These are phyloP conservation scores for Limonium bicolor DNA, from an alignment of 148 eudicot species.

Conservation along the genomic window DNA sequence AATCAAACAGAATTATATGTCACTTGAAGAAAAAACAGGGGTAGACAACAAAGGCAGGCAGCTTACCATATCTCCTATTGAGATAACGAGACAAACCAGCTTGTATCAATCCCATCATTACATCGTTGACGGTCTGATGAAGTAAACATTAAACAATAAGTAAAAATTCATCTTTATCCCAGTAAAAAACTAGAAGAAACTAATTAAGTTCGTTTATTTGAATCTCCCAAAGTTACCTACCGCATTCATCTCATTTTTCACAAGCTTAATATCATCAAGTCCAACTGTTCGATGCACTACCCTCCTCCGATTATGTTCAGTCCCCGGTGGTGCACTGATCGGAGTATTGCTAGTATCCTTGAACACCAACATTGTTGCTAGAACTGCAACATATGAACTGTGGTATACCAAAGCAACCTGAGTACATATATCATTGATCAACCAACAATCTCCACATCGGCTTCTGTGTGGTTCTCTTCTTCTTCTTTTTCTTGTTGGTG, in stretches of 20 bases:
- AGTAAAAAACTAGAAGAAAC: too few relatives aligned
- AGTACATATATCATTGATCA: conserved; percentile 3
- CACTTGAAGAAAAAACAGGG: too few relatives aligned
- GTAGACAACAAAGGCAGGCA: too few relatives aligned
- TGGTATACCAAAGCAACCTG: conserved; percentile 11
- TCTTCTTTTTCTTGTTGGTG: too few relatives aligned
- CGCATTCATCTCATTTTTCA: conserved; percentile 13
- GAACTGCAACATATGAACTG: conserved; percentile 5
- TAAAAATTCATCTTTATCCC: too few relatives aligned
- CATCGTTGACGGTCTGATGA: conserved; percentile 57
- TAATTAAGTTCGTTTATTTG: too few relatives aligned
- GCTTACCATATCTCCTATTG: conserved; percentile 37
- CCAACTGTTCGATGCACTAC: conserved; percentile 10
- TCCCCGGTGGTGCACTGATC: conserved; percentile 5
- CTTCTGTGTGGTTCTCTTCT: too few relatives aligned
- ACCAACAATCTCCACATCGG: too few relatives aligned
- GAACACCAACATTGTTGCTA: conserved; percentile 9
- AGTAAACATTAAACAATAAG: background rate
- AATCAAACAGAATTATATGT: too few relatives aligned
- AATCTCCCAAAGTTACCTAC: conserved; percentile 1
- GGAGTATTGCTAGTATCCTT: conserved; percentile 15
- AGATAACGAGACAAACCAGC: conserved; percentile 58
- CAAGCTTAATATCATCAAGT: conserved; percentile 14
- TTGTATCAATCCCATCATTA: conserved; percentile 45
- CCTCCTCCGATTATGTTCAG: conserved; percentile 6